Evolutionary conservation across 192 early-diverging fungal species (phyloP).

Genomic region (Coemansia sp.): DNA sequence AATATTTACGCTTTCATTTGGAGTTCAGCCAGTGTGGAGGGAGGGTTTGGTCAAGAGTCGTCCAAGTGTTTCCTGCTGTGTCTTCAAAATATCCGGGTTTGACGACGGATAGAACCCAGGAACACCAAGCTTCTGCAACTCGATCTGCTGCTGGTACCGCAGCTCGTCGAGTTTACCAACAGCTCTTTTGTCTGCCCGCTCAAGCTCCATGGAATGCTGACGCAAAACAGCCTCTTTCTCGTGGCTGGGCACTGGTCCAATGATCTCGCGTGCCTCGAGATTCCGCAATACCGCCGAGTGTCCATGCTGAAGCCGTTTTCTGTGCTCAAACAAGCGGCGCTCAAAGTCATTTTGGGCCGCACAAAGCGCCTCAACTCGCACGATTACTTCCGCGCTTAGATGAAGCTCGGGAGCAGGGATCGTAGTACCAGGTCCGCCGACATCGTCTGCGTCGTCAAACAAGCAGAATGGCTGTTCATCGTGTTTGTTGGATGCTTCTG

Average conservation of each 20-base stretch:
- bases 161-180: conserved; percentile 45
- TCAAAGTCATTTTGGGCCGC: conserved; percentile 45
- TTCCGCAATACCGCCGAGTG: conserved; percentile 20
- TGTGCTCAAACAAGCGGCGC: conserved; percentile 38
- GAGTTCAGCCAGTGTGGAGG: too few relatives aligned
- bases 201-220: conserved; percentile 28
- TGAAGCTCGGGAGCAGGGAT: background rate
- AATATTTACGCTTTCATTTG: too few relatives aligned
- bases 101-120: conserved; percentile 36
- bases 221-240: conserved; percentile 27
- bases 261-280: conserved; percentile 33
- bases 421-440: background rate
- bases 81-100: conserved; percentile 18
- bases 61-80: conserved; percentile 21
- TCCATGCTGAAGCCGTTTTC: conserved; percentile 29
- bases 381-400: conserved; percentile 11
- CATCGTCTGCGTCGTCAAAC: background rate
- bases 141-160: conserved; percentile 43
- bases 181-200: conserved; percentile 32
- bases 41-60: too few relatives aligned
- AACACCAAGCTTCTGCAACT: conserved; percentile 29
- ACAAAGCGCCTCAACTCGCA: conserved; percentile 19
- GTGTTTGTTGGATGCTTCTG: background rate
- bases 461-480: background rate
- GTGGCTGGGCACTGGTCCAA: conserved; percentile 16